A percentile compares a stretch with the other conserved stretches of the same genome.
phyloP scores from a whole-genome alignment of 805 yeast species.

The Nakazawaea wyomingensis region DNA sequence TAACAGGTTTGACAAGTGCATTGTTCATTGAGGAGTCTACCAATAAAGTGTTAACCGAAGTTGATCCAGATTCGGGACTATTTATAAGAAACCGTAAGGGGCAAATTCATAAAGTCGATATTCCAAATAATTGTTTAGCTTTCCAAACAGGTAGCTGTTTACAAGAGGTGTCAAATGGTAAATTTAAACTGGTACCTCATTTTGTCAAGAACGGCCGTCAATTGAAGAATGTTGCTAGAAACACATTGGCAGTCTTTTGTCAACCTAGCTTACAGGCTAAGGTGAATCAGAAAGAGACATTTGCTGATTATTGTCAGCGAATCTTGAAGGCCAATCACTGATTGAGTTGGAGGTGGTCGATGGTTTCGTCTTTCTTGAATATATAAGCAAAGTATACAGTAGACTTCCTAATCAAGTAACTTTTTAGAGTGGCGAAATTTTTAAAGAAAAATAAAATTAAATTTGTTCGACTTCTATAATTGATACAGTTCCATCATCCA shows the following conservation, averaged over 20 bases:
- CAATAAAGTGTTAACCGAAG: conserved; percentile 19
- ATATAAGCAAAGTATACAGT: too few relatives aligned
- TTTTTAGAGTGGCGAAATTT: conserved; percentile 28
- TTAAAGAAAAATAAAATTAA: neutral
- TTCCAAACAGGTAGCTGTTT: conserved; percentile 59
- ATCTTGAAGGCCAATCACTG: conserved; percentile 37
- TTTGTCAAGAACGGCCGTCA: conserved; percentile 39
- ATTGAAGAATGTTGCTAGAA: conserved; percentile 32
- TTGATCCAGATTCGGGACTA: conserved; percentile 46
- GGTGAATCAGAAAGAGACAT: conserved; percentile 40
- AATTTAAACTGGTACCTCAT: conserved; percentile 56
- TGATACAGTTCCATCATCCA: neutral
- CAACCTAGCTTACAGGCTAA: conserved; percentile 50
- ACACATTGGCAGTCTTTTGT: conserved; percentile 57
- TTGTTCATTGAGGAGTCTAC: conserved; percentile 38
- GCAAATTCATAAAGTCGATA: conserved; percentile 40
- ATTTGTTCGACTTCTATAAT: neutral
- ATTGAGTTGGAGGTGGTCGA: neutral
- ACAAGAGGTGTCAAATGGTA: conserved; percentile 41
- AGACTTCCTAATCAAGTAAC: neutral
- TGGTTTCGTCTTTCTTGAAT: too few relatives aligned
- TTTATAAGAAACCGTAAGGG: conserved; percentile 44
- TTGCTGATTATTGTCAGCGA: conserved; percentile 43
- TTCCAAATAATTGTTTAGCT: conserved; percentile 51
- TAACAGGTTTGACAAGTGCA: conserved; percentile 56